phyloP scores from a whole-genome alignment of 805 yeast species.

The Cephaloascus albidus region DNA sequence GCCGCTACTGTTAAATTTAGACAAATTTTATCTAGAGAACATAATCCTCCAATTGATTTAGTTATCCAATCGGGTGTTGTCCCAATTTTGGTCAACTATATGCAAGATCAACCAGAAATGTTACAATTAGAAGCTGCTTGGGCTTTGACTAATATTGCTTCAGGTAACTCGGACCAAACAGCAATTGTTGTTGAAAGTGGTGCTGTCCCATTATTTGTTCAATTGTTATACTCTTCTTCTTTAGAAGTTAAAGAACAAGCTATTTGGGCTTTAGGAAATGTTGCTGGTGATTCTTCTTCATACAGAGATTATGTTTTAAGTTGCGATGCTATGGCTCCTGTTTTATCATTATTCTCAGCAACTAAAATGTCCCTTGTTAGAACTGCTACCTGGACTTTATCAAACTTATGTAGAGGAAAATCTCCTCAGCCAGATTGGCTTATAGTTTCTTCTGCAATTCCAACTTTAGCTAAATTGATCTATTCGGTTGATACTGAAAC shows the following conservation, averaged over 20 bases:
- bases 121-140: slow-evolving; percentile 97
- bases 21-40: slow-evolving; percentile 87
- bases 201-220: slow-evolving; percentile 88
- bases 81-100: slow-evolving; percentile 80
- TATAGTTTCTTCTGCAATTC: slow-evolving; percentile 77
- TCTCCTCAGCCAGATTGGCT: slow-evolving; percentile 95
- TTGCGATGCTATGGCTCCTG: slow-evolving; percentile 85
- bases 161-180: slow-evolving; percentile 88
- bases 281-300: slow-evolving; percentile 91
- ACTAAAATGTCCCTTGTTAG: slow-evolving; percentile 85
- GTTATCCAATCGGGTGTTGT: slow-evolving; percentile 93
- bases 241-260: slow-evolving; percentile 97
- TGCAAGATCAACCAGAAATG: slow-evolving; percentile 74
- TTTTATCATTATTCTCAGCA: slow-evolving; percentile 66
- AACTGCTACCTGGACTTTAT: slow-evolving; percentile 97
- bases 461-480: slow-evolving; percentile 84
- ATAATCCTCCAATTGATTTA: slow-evolving; percentile 90
- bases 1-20: slow-evolving; percentile 89
- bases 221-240: slow-evolving; percentile 69
- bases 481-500: slow-evolving; percentile 90
- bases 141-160: slow-evolving; percentile 98
- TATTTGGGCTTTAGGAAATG: slow-evolving; percentile 98
- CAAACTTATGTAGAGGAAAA: slow-evolving; percentile 94
- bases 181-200: slow-evolving; percentile 84
- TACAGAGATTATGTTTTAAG: slow-evolving; percentile 84